Conservation (phyloP, 768 basidiomycete species). For the Suillus sp. region DNA sequence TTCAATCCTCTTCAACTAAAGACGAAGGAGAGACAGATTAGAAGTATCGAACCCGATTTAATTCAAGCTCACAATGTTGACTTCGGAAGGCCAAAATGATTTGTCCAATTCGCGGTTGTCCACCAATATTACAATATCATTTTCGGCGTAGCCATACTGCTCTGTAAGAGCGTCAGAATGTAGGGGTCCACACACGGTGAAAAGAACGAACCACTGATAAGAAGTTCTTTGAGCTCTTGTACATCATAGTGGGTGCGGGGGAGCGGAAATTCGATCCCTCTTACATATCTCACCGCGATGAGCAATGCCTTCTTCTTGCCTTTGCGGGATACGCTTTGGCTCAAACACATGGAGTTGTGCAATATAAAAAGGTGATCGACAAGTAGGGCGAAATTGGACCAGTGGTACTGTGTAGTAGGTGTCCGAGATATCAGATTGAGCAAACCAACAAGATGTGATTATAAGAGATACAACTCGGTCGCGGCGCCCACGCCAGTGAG, state of each 20-base stretch:
- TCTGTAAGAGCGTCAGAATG: conserved; percentile 27
- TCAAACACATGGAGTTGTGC: conserved; percentile 2
- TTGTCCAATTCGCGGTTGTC: conserved; percentile 36
- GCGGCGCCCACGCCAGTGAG: background rate
- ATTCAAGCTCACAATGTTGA: conserved; percentile 43
- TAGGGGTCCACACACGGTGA: background rate
- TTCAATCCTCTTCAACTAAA: conserved; percentile 44
- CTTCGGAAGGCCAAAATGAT: conserved; percentile 42
- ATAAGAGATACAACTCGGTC: no score
- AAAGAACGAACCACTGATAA: conserved; percentile 24
- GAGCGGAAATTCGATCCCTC: conserved; percentile 14
- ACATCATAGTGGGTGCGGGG: conserved; percentile 25
- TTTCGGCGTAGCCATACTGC: conserved; percentile 38
- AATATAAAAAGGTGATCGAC: background rate
- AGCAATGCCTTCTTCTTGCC: conserved; percentile 25
- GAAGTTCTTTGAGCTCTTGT: conserved; percentile 11
- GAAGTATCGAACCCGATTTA: background rate
- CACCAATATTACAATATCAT: conserved; percentile 46
- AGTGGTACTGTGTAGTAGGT: background rate
- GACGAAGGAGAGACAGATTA: background rate
- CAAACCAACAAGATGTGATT: background rate
- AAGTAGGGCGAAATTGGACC: background rate
- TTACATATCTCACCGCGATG: conserved; percentile 19
- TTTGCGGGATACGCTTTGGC: background rate
- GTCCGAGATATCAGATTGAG: background rate